These are phyloP conservation scores for Aspergillus ibericus DNA, from an alignment of 2,329 filamentous ascomycete species.

Conservation along the genomic window DNA sequence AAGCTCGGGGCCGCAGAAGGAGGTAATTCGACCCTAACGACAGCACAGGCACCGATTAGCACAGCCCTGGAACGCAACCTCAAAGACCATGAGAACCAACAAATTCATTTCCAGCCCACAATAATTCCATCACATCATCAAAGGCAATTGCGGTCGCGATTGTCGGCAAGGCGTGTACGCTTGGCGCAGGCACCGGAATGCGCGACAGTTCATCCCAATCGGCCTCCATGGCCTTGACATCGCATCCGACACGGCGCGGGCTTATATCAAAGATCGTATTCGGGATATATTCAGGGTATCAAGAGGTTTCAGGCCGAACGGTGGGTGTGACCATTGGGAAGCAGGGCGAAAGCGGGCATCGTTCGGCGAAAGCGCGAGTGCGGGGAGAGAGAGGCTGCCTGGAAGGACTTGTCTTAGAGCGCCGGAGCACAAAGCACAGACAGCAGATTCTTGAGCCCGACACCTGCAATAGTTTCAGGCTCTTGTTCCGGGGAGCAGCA, in stretches of 20 bases:
- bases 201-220: constrained; percentile 69
- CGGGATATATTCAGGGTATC: constrained; percentile 1
- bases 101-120: constrained; percentile 92
- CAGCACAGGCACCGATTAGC: constrained; percentile 13
- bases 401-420: constrained; percentile 4
- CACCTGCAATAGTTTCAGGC: neutral
- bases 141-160: constrained; percentile 81
- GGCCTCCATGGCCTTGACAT: constrained; percentile 44
- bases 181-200: constrained; percentile 76
- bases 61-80: neutral
- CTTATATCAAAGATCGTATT: neutral
- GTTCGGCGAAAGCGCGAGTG: constrained; percentile 37
- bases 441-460: neutral
- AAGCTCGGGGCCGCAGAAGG: constrained; percentile 82
- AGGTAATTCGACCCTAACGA: constrained; percentile 78
- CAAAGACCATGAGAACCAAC: constrained; percentile 52
- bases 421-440: neutral
- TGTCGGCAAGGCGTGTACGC: constrained; percentile 67
- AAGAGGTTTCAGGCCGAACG: constrained; percentile 5
- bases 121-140: constrained; percentile 81
- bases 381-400: constrained; percentile 33
- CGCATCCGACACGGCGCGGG: constrained; percentile 15
- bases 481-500: neutral
- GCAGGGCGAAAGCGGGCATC: constrained; percentile 35
- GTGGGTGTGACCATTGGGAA: constrained; percentile 33